A percentile compares a stretch with the other conserved stretches of the same genome.
Evolutionary conservation across 768 basidiomycete species (phyloP).

Genomic region (Rhizopogon vulgaris): DNA sequence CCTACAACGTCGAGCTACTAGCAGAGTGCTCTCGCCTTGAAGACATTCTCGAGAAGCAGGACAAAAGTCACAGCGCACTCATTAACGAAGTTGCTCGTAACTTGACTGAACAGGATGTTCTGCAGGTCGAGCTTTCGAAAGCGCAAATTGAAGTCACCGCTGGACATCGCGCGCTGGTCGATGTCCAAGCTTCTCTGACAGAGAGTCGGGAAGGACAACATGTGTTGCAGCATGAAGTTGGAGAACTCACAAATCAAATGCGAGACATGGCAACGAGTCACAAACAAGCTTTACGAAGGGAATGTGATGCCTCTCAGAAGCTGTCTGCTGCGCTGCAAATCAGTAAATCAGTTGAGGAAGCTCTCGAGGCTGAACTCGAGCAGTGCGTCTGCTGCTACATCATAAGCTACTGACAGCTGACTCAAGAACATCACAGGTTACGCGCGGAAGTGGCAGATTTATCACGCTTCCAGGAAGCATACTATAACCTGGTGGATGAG

Average conservation of each 20-base stretch:
- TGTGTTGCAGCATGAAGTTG: constrained; percentile 20
- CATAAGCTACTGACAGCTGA: constrained; percentile 26
- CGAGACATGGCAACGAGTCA: constrained; percentile 27
- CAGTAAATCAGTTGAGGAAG: constrained; percentile 59
- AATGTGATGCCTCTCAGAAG: constrained; percentile 40
- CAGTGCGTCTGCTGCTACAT: constrained; percentile 39
- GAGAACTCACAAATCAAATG: constrained; percentile 20
- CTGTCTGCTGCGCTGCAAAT: constrained; percentile 47
- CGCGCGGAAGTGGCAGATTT: constrained; percentile 49
- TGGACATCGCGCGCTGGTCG: constrained; percentile 14
- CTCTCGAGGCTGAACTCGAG: constrained; percentile 61
- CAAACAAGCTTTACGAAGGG: constrained; percentile 36
- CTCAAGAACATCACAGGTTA: constrained; percentile 24
- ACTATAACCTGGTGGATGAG: constrained; percentile 56
- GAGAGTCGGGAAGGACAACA: constrained; percentile 15
- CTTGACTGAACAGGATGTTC: constrained; percentile 35
- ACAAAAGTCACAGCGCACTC: constrained; percentile 13
- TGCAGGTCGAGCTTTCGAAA: constrained; percentile 35
- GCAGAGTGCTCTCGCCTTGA: constrained; percentile 8
- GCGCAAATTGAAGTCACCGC: constrained; percentile 31
- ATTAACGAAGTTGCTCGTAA: constrained; percentile 34
- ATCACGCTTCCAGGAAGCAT: constrained; percentile 66
- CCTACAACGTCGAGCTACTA: constrained; percentile 30
- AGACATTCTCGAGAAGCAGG: constrained; percentile 10
- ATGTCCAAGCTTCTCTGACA: constrained; percentile 15